These are phyloP conservation scores for Magnolia officinalis DNA, from an alignment of 164 flowering plant species.

Conservation along the genomic window DNA sequence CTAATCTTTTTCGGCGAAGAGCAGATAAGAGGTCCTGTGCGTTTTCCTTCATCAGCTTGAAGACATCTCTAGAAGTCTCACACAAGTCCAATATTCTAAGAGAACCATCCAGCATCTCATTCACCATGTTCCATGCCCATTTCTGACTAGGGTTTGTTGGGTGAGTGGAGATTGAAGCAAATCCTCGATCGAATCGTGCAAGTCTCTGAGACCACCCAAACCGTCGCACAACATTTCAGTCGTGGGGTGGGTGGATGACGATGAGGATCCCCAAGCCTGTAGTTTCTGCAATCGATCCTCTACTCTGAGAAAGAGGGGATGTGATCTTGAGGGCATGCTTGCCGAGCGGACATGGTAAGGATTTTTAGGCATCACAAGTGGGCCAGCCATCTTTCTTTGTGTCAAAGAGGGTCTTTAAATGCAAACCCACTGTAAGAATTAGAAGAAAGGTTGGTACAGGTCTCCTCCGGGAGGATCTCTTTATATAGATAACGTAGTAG, in stretches of 20 bases:
- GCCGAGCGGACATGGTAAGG: slow-evolving; percentile 8
- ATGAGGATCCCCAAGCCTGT: neutral
- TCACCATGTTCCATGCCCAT: slow-evolving; percentile 19
- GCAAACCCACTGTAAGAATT: neutral
- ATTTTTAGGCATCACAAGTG: slow-evolving; percentile 3
- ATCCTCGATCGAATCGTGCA: neutral
- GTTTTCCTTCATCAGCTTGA: slow-evolving; percentile 27
- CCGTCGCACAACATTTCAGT: neutral
- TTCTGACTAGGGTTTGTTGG: slow-evolving; percentile 9
- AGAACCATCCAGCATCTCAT: slow-evolving; percentile 30
- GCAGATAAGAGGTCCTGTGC: slow-evolving; percentile 19
- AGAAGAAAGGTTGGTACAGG: neutral
- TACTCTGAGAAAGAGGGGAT: neutral
- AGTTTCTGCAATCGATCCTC: slow-evolving; percentile 2
- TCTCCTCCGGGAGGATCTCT: neutral
- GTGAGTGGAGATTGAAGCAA: slow-evolving; percentile 1
- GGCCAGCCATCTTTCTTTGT: neutral
- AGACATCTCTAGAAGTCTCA: slow-evolving; percentile 23
- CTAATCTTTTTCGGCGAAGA: slow-evolving; percentile 23
- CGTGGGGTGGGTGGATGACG: neutral
- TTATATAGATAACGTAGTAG: neutral
- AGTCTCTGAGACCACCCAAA: neutral
- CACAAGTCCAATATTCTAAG: slow-evolving; percentile 35
- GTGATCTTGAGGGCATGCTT: slow-evolving; percentile 10
- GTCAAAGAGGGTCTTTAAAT: neutral